phyloP scores from a whole-genome alignment of 805 yeast genomes.

The Myxozyma lipomycoides region DNA sequence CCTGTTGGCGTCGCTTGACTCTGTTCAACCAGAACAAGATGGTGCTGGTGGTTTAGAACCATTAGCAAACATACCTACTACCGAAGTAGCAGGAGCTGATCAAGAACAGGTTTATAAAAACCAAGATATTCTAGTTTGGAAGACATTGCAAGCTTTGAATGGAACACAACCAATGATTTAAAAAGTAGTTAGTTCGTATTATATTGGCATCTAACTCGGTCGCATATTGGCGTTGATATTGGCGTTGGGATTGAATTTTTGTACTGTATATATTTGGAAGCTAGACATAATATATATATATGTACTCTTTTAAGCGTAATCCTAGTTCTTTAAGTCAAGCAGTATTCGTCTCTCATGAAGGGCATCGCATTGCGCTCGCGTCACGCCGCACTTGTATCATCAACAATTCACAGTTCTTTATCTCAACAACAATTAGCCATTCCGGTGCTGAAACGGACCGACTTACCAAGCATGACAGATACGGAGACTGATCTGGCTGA shows the following conservation, averaged over 20 bases:
- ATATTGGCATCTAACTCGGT: background rate
- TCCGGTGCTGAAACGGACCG: background rate
- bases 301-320: too few relatives aligned
- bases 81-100: too few relatives aligned
- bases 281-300: background rate
- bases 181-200: background rate
- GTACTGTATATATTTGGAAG: background rate
- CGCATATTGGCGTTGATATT: too few relatives aligned
- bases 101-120: background rate
- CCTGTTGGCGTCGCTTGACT: conserved; percentile 33
- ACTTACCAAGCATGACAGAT: background rate
- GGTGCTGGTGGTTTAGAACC: too few relatives aligned
- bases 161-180: background rate
- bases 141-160: background rate
- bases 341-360: too few relatives aligned
- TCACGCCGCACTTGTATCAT: too few relatives aligned
- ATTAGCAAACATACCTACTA: too few relatives aligned
- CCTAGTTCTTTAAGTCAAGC: too few relatives aligned
- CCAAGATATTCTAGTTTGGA: background rate
- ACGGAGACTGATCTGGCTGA: background rate
- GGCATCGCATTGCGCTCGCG: too few relatives aligned
- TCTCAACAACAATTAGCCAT: too few relatives aligned
- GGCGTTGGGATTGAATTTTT: background rate
- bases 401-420: too few relatives aligned
- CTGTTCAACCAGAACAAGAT: too few relatives aligned